phyloP scores from a whole-genome alignment of 108 stramenopile genomes.

The Ochromonas danica region DNA sequence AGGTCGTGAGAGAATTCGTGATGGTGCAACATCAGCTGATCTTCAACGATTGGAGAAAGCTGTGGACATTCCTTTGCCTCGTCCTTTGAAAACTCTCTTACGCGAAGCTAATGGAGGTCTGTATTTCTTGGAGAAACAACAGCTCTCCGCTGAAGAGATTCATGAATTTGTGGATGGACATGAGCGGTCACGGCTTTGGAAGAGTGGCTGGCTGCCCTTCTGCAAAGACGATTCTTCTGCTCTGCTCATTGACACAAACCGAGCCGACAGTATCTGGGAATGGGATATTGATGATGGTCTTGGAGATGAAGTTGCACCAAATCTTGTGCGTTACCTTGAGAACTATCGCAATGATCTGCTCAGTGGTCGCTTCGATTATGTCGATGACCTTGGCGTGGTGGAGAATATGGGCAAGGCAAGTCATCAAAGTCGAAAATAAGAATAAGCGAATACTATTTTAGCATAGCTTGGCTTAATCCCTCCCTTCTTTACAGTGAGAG shows the following conservation, averaged over 20 bases:
- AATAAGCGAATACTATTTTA: no score
- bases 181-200: neutral
- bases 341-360: slow-evolving; percentile 45
- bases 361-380: slow-evolving; percentile 39
- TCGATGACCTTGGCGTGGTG: slow-evolving; percentile 44
- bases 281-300: slow-evolving; percentile 27
- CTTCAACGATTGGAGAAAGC: slow-evolving; percentile 9
- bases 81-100: neutral
- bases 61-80: neutral
- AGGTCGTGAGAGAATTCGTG: neutral
- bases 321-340: slow-evolving; percentile 35
- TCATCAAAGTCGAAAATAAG: no score
- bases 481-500: no score
- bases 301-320: neutral
- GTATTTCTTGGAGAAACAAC: slow-evolving; percentile 21
- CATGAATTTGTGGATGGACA: neutral
- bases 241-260: neutral
- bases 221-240: neutral
- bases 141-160: neutral
- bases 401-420: slow-evolving; percentile 39
- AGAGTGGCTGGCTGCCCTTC: neutral
- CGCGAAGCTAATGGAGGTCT: slow-evolving; percentile 28
- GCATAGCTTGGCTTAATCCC: no score
- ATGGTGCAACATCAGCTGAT: slow-evolving; percentile 3
- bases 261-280: neutral